phyloP scores from a whole-genome alignment of 495 filamentous ascomycete species.

The Xylaria intraflava region DNA sequence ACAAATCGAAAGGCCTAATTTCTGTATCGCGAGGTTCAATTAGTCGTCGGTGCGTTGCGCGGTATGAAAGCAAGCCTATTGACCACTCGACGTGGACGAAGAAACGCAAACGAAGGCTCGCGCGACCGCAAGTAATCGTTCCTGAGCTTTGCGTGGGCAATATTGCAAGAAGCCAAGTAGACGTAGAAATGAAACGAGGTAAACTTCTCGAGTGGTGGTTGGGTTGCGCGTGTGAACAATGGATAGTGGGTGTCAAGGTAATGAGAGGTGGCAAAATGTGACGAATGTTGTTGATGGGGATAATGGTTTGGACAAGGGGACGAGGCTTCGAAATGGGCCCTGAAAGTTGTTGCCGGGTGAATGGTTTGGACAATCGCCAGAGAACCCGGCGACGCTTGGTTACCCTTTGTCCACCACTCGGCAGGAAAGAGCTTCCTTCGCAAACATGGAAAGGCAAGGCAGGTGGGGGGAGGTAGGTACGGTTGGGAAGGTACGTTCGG shows the following conservation, averaged over 20 bases:
- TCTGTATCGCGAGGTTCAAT: background rate
- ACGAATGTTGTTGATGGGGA: no score
- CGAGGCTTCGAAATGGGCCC: background rate
- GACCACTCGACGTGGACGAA: background rate
- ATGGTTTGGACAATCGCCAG: background rate
- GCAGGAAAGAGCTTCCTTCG: constrained; percentile 2
- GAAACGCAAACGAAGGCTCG: background rate
- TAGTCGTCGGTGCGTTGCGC: background rate
- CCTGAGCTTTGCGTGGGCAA: background rate
- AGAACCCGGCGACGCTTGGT: constrained; percentile 3
- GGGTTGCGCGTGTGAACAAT: no score
- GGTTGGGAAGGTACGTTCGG: background rate
- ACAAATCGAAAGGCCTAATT: background rate
- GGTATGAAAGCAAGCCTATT: background rate
- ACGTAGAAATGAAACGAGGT: no score
- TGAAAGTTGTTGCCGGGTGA: background rate
- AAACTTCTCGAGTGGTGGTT: no score
- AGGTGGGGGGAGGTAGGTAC: background rate
- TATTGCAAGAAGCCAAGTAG: no score
- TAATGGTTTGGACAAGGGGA: no score
- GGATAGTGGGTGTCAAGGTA: no score
- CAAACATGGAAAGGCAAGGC: no score
- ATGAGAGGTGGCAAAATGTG: no score
- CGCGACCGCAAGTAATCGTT: background rate
- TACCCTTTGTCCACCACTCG: constrained; percentile 1